These are phyloP conservation scores for Termitomyces eurrhizus DNA, from an alignment of 768 basidiomycete species.

Conservation along the genomic window DNA sequence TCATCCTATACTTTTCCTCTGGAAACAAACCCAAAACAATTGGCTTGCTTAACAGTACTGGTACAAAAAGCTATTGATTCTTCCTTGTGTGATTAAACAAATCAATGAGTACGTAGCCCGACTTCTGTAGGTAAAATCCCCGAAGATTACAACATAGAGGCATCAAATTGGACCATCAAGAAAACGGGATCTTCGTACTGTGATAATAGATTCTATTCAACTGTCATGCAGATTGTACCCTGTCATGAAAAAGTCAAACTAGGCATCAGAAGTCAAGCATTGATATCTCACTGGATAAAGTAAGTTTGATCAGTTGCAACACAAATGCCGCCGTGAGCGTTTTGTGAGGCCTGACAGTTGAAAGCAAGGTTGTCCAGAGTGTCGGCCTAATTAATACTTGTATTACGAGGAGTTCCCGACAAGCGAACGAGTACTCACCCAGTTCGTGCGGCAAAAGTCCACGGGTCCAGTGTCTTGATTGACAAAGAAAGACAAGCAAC, in stretches of 20 bases:
- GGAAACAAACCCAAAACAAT: too few species aligned
- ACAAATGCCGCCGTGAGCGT: slow-evolving; percentile 48
- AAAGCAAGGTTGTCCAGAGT: slow-evolving; percentile 38
- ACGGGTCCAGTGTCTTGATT: slow-evolving; percentile 39
- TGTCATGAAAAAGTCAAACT: not conserved
- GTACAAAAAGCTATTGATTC: too few species aligned
- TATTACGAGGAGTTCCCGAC: not conserved
- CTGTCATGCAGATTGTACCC: not conserved
- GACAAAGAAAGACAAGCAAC: slow-evolving; percentile 44
- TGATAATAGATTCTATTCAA: not conserved
- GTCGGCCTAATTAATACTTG: slow-evolving; percentile 23
- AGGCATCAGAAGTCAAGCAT: not conserved
- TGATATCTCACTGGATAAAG: slow-evolving; percentile 43
- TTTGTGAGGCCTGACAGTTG: slow-evolving; percentile 45
- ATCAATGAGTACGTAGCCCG: too few species aligned
- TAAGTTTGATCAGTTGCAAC: slow-evolving; percentile 42
- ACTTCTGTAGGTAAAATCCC: too few species aligned
- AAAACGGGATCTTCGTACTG: not conserved
- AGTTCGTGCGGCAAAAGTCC: slow-evolving; percentile 44
- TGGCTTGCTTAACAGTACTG: too few species aligned
- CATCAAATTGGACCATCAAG: not conserved
- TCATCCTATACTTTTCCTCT: too few species aligned
- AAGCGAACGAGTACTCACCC: slow-evolving; percentile 26
- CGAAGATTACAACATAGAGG: not conserved
- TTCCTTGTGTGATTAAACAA: too few species aligned